Evolutionary conservation across 306 rosid genomes (phyloP), one percentile per base, ranked within the genome.

Genomic region (Dalbergia oliveri): DNA sequence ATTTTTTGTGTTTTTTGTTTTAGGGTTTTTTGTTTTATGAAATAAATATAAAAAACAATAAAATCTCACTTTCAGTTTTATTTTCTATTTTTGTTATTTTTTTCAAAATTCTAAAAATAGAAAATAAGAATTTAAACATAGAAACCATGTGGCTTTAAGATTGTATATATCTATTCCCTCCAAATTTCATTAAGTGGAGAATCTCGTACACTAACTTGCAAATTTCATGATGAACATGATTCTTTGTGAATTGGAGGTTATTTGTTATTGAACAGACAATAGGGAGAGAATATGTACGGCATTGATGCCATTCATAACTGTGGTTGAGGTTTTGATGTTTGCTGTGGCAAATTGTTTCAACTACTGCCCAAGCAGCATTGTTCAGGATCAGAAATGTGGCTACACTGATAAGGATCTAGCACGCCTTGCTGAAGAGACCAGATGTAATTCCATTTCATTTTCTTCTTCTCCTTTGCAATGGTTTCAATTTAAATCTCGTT

Each of bases 351-450:
- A 78, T 45, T 94, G 97, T 88, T 90, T 86, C 80, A 43, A 62
- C 49, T 12, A 3, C 77, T 60, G 73, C 15, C 70, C 82, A n/a
- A 23, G 44, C 16, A 54, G 71, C 11, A 0, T 45, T 66, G 1
- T 34, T 65, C 37, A 11, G 11, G 10, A 65, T 31, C 78, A 65
- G 44, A 85, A 86, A 43, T 15, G 16, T 47, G n/a, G 54, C 21
- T 57, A 21, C 18, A 31, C 76, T 49, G 67, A 12, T 49, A 3
- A 19, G 3, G 90, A 92, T 16, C 70, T 86, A 23, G 6, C 60
- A 2, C 83, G 31, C 11, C 93, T 94, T 4, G 85, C 97, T 41
- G 6, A 68, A 2, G 92, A 91, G 84, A 87, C 97, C 21, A 83
- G 82, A 78, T 94, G 98, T 94, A 88, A 10, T 59, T 45, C 19